A percentile compares a stretch with the other conserved stretches of the same genome.
Conservation (phyloP, 169 alveolate species). For the Babesia ovata region DNA sequence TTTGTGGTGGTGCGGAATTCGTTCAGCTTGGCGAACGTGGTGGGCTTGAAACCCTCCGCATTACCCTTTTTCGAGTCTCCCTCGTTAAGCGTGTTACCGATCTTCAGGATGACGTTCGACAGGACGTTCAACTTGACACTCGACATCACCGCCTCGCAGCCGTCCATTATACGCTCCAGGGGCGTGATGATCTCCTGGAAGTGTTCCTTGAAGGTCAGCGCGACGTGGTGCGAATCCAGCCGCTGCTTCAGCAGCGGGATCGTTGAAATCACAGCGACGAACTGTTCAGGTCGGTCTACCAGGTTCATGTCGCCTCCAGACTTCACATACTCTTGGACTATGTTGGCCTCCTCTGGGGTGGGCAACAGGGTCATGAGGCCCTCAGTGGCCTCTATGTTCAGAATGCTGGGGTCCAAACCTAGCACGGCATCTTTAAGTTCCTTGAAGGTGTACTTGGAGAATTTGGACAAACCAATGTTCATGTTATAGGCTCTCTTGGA, state of each 20-base stretch:
- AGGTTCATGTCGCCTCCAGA: constrained; percentile 83
- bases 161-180: constrained; percentile 75
- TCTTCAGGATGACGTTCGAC: constrained; percentile 80
- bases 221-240: constrained; percentile 83
- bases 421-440: constrained; percentile 87
- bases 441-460: constrained; percentile 85
- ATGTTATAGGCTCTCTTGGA: constrained; percentile 89
- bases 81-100: constrained; percentile 85
- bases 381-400: constrained; percentile 87
- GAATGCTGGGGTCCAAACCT: constrained; percentile 80
- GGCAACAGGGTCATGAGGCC: constrained; percentile 83
- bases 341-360: constrained; percentile 83
- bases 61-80: constrained; percentile 88
- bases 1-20: constrained; percentile 87
- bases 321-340: constrained; percentile 84
- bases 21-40: constrained; percentile 82
- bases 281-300: constrained; percentile 89
- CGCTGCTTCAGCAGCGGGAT: constrained; percentile 85
- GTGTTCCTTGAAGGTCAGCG: constrained; percentile 81
- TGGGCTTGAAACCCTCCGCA: constrained; percentile 88
- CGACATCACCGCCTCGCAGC: constrained; percentile 80
- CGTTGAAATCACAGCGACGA: constrained; percentile 86
- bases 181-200: constrained; percentile 81
- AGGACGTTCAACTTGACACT: constrained; percentile 76
- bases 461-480: constrained; percentile 88